These are phyloP conservation scores for Blastocystis sp. DNA, from an alignment of 352 stramenopile species.

Conservation along the genomic window DNA sequence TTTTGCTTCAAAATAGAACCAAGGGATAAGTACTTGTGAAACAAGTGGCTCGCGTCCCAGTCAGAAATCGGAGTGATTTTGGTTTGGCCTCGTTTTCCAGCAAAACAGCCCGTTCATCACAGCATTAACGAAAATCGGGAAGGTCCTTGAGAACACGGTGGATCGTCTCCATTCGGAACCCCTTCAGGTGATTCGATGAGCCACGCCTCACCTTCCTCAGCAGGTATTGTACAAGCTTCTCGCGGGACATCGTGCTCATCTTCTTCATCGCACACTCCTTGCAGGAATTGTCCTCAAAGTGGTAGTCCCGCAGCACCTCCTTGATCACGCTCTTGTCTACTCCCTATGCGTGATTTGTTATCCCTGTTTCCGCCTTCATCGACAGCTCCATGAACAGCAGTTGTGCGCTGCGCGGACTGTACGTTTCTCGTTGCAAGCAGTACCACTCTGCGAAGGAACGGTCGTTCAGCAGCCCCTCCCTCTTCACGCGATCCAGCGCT, in stretches of 20 bases:
- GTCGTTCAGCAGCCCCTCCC: conserved; percentile 28
- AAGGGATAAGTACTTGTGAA: conserved; percentile 45
- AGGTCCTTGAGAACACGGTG: not conserved
- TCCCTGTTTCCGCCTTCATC: not conserved
- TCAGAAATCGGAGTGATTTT: no score
- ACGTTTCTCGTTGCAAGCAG: conserved; percentile 7
- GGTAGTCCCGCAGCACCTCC: not conserved
- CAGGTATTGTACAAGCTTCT: conserved; percentile 22
- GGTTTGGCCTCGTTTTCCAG: no score
- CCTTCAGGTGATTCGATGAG: not conserved
- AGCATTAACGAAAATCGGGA: no score
- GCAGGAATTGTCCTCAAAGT: conserved; percentile 26
- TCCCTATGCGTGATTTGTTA: not conserved
- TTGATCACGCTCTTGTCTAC: not conserved
- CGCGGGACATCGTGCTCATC: not conserved
- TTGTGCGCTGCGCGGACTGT: conserved; percentile 6
- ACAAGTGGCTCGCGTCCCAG: no score
- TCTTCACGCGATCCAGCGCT: not conserved
- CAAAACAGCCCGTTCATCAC: no score
- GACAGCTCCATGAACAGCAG: conserved; percentile 13
- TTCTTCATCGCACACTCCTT: not conserved
- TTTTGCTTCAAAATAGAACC: conserved; percentile 36
- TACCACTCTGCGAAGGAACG: conserved; percentile 24
- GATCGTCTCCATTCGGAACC: conserved; percentile 27
- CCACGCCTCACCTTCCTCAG: not conserved